These are phyloP conservation scores for Dictyostelium capitatum DNA, from an alignment of 78 protist genomes.

Conservation along the genomic window DNA sequence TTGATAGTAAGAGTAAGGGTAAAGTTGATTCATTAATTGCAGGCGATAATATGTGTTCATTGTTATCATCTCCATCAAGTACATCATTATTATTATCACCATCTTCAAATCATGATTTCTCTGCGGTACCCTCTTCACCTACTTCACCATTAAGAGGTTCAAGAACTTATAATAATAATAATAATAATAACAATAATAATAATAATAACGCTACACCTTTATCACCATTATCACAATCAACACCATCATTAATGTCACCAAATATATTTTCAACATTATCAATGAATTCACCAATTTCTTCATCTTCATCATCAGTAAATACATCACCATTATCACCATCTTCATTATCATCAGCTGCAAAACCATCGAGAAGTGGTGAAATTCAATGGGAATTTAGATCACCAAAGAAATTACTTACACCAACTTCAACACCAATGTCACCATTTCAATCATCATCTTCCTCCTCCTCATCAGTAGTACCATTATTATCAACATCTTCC, in stretches of 20 bases:
- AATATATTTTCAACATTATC: neutral
- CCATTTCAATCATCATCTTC: neutral
- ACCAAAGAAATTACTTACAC: constrained; percentile 4
- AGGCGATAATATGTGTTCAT: neutral
- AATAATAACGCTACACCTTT: neutral
- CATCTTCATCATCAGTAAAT: neutral
- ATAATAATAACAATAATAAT: neutral
- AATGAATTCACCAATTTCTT: constrained; percentile 12
- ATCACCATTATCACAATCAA: constrained; percentile 7
- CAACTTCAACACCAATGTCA: constrained; percentile 22
- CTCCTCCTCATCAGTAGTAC: constrained; percentile 1
- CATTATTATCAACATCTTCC: neutral
- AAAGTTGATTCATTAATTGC: constrained; percentile 16
- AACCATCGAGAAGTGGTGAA: constrained; percentile 1
- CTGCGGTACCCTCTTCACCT: neutral
- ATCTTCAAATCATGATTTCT: neutral
- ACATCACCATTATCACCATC: neutral
- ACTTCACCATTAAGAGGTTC: constrained; percentile 9
- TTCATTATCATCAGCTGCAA: neutral
- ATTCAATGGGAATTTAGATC: constrained; percentile 45
- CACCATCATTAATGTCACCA: constrained; percentile 19
- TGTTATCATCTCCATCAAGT: neutral
- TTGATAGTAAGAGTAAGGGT: constrained; percentile 27
- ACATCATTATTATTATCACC: neutral
- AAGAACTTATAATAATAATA: neutral